phyloP scores from a whole-genome alignment of 257 asterid species.

The Petunia axillaris region DNA sequence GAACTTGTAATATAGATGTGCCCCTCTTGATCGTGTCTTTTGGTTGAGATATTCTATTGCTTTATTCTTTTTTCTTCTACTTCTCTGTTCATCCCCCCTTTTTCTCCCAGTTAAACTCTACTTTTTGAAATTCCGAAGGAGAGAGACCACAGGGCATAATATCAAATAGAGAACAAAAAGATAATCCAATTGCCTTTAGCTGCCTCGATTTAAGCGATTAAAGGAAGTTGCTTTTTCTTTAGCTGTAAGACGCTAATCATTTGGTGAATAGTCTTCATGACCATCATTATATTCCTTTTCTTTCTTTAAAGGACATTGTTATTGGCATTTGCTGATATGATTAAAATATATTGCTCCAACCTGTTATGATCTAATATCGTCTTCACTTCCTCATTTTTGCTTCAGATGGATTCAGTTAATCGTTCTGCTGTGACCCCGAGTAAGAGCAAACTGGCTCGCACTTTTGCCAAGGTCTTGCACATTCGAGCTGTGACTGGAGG shows the following conservation, averaged over 20 bases:
- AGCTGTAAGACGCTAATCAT: slow-evolving; percentile 43
- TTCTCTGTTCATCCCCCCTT: slow-evolving; percentile 34
- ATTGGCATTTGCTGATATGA: slow-evolving; percentile 27
- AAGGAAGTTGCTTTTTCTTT: slow-evolving; percentile 51
- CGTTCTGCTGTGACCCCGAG: slow-evolving; percentile 49
- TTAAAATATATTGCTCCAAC: neutral
- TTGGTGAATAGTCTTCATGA: slow-evolving; percentile 34
- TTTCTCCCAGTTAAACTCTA: slow-evolving; percentile 41
- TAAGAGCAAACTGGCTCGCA: slow-evolving; percentile 60
- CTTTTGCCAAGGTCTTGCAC: slow-evolving; percentile 73
- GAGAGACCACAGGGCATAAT: slow-evolving; percentile 14
- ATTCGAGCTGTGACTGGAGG: slow-evolving; percentile 50
- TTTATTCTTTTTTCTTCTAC: slow-evolving; percentile 27
- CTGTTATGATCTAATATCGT: neutral
- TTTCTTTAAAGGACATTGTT: slow-evolving; percentile 28
- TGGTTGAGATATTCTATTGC: slow-evolving; percentile 17
- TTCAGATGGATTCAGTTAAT: slow-evolving; percentile 70
- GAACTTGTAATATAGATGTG: slow-evolving; percentile 18
- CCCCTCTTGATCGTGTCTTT: slow-evolving; percentile 15
- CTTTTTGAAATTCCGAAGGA: slow-evolving; percentile 31
- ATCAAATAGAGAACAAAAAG: slow-evolving; percentile 43
- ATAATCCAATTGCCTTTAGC: slow-evolving; percentile 40
- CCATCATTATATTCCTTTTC: slow-evolving; percentile 45
- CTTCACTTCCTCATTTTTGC: slow-evolving; percentile 26
- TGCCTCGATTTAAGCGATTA: slow-evolving; percentile 54